A percentile compares a stretch with the other conserved stretches of the same genome.
Evolutionary conservation across 768 basidiomycete species (phyloP).

Genomic region (Agrocybe pediades): DNA sequence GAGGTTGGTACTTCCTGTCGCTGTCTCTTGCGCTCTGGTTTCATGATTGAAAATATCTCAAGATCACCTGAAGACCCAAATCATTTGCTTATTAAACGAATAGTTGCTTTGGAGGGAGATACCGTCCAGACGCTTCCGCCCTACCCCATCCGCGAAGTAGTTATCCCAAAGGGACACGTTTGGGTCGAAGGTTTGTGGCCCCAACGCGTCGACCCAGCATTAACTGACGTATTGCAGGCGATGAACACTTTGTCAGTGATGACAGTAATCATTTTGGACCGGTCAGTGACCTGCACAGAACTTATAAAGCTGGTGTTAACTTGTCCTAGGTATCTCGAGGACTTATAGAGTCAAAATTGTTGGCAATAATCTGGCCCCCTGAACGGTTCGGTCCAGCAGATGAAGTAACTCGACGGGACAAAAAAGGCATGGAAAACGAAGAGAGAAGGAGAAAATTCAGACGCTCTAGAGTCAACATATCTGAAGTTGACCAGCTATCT

Average conservation of each 20-base stretch:
- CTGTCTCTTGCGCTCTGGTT: neutral
- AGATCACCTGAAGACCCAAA: conserved; percentile 64
- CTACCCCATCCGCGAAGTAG: conserved; percentile 54
- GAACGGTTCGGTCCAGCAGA: conserved; percentile 40
- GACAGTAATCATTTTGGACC: conserved; percentile 79
- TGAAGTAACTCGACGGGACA: conserved; percentile 6
- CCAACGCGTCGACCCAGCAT: neutral
- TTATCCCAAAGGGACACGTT: conserved; percentile 61
- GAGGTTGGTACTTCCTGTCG: conserved; percentile 36
- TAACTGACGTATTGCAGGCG: conserved; percentile 40
- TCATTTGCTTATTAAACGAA: conserved; percentile 62
- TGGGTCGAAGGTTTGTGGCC: conserved; percentile 70
- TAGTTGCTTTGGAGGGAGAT: conserved; percentile 66
- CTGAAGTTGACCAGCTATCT: conserved; percentile 5
- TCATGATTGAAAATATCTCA: neutral
- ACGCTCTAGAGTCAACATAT: neutral
- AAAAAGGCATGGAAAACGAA: conserved; percentile 4
- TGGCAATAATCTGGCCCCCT: conserved; percentile 53
- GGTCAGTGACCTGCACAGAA: conserved; percentile 35
- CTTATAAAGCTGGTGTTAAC: neutral
- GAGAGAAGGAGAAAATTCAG: neutral
- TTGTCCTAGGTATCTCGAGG: conserved; percentile 42
- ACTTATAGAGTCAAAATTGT: conserved; percentile 52
- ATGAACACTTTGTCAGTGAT: conserved; percentile 64
- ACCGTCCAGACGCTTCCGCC: conserved; percentile 68